These are phyloP conservation scores for Pythium biforme DNA, from an alignment of 352 stramenopile genomes.

Conservation along the genomic window DNA sequence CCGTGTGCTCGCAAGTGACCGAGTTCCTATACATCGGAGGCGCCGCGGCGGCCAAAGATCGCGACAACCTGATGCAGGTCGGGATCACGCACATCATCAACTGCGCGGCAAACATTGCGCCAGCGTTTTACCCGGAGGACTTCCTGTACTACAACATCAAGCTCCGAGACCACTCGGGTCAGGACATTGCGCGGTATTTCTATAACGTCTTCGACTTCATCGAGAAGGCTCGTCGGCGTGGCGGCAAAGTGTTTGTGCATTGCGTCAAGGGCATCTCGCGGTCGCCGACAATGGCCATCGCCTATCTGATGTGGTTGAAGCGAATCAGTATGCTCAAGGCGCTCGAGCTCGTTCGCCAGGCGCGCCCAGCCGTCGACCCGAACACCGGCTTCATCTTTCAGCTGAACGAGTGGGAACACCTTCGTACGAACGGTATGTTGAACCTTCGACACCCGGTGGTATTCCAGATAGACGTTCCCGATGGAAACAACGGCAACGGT, in stretches of 20 bases:
- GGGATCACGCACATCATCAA: conserved; percentile 92
- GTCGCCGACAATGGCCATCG: conserved; percentile 86
- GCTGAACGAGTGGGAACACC: conserved; percentile 84
- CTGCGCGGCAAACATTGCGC: conserved; percentile 74
- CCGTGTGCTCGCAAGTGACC: conserved; percentile 75
- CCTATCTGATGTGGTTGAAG: conserved; percentile 90
- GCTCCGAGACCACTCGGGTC: conserved; percentile 86
- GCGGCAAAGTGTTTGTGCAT: conserved; percentile 83
- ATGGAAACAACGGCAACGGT: conserved; percentile 36
- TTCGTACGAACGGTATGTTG: conserved; percentile 49
- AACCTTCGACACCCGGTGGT: conserved; percentile 53
- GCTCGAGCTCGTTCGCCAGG: conserved; percentile 74
- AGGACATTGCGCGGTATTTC: conserved; percentile 85
- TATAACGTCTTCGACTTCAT: conserved; percentile 90
- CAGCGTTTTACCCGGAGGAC: conserved; percentile 69
- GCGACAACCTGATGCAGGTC: conserved; percentile 53
- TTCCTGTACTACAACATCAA: conserved; percentile 86
- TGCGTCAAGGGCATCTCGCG: conserved; percentile 88
- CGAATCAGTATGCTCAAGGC: conserved; percentile 78
- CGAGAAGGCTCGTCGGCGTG: conserved; percentile 59
- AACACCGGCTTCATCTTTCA: conserved; percentile 90
- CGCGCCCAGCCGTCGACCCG: conserved; percentile 74
- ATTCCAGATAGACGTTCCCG: conserved; percentile 70
- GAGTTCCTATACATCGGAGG: conserved; percentile 89
- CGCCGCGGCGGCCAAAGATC: conserved; percentile 75